Base-by-base conservation (phyloP, 2,329 filamentous ascomycete genomes). In the Periconia sp. region DNA sequence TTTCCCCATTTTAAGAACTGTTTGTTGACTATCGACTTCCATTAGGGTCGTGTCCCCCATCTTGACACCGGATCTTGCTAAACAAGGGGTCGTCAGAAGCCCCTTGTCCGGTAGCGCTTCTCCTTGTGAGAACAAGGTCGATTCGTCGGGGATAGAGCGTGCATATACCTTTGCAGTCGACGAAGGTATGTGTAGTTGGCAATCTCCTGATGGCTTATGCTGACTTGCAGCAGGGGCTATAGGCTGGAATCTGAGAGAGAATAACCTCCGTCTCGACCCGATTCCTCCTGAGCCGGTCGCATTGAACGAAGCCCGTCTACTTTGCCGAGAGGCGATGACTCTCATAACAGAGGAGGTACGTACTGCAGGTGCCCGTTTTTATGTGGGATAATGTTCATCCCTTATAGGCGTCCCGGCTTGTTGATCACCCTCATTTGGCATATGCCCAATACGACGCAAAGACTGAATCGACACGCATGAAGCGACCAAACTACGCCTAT, bases 261-360 rank as follows among this genome's bases (percentile, higher is more conserved):
- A 52, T 32, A 63, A 65, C 32, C 35, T 31, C 15, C 41, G 45
- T 3, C 40, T 42, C 3, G 59, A 59, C 28, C 50, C 58, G 1
- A 61, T 65, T 26, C 53, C 58, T 5, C 52, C 62, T 5, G 61
- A 65, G 25, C 52, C 59, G 5, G 43, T 58, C 2, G 58, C 52
- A 3, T 41, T 65, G 32, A 63, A 63, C 35, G 60, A 65, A 39
- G 60, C 61, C 12, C 34, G 56, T 2, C 29, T 65, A 29, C 46
- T 63, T 2, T 65, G 60, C 38, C 43, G 61, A 16, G 57, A 63
- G 37, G 59, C 61, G 2, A 62, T 65, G 58, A 65, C 61, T 3
- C 36, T 65, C 33, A 64, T 65, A 36, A 64, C 56, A 5, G 59
- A 65, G 41, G 60, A 65, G 45, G 52, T 54, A 41, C 1, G 42